phyloP scores from a whole-genome alignment of 768 basidiomycete species.

The Panaeolus cyanescens region DNA sequence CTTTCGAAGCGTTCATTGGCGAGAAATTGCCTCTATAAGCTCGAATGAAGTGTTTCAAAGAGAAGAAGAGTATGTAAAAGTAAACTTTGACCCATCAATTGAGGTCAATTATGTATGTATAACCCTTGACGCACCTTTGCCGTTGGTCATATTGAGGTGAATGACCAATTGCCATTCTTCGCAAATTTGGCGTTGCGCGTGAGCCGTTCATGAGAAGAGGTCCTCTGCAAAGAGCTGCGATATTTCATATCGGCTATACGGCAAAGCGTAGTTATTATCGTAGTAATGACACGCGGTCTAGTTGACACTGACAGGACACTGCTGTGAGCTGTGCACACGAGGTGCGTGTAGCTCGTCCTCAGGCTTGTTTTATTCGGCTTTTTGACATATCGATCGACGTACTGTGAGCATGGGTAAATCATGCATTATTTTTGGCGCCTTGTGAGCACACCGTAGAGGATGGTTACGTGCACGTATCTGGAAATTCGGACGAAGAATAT shows the following conservation, averaged over 20 bases:
- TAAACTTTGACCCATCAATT: background rate
- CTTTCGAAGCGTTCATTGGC: background rate
- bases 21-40: background rate
- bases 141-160: background rate
- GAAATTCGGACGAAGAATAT: background rate
- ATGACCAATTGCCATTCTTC: background rate
- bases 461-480: background rate
- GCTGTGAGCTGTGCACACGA: background rate
- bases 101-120: background rate
- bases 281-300: background rate
- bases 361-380: background rate
- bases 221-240: background rate
- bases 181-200: no score
- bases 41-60: background rate
- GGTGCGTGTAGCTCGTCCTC: background rate
- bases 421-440: background rate
- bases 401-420: background rate
- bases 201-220: background rate
- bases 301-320: background rate
- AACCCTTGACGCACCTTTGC: no score
- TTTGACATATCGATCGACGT: background rate
- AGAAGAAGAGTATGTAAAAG: background rate
- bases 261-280: background rate
- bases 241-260: constrained; percentile 2
- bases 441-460: background rate